Evolutionary conservation across 2,329 filamentous ascomycete genomes (phyloP).

Genomic region (Fusarium azukiicola): DNA sequence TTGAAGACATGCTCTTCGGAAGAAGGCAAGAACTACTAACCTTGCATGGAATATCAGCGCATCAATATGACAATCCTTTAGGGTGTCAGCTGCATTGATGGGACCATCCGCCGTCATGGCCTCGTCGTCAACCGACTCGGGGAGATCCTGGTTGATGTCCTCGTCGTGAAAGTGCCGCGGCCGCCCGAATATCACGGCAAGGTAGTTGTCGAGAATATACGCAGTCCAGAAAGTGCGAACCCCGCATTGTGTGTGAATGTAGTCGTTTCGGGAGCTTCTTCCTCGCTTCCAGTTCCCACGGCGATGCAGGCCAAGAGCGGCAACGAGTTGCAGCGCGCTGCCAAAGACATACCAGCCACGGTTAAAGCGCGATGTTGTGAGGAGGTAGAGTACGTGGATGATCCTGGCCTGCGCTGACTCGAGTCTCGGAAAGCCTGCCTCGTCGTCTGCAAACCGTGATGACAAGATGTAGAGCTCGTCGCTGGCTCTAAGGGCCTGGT

Average conservation of each 20-base stretch:
- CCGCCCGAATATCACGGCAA: conserved; percentile 81
- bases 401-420: conserved; percentile 79
- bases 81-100: conserved; percentile 52
- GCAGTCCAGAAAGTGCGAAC: conserved; percentile 81
- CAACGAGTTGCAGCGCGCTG: conserved; percentile 74
- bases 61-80: conserved; percentile 72
- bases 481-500: conserved; percentile 53
- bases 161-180: conserved; percentile 81
- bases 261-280: conserved; percentile 56
- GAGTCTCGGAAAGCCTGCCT: conserved; percentile 74
- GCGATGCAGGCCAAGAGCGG: conserved; percentile 64
- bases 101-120: conserved; percentile 71
- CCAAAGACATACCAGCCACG: conserved; percentile 82
- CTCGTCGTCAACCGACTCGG: conserved; percentile 76
- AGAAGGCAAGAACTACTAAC: conserved; percentile 31
- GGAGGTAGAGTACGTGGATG: conserved; percentile 78
- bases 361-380: conserved; percentile 79
- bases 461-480: conserved; percentile 69
- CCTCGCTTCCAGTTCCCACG: conserved; percentile 48
- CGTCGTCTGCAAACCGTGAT: conserved; percentile 66
- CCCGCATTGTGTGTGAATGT: conserved; percentile 72
- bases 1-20: too few species aligned
- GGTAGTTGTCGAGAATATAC: conserved; percentile 81
- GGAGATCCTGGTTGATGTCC: conserved; percentile 82
- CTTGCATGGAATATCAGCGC: conserved; percentile 70